A percentile compares a stretch with the other conserved stretches of the same genome.
Conservation (phyloP, 2,329 filamentous ascomycete species). For the Tolypocladium ovalisporum region DNA sequence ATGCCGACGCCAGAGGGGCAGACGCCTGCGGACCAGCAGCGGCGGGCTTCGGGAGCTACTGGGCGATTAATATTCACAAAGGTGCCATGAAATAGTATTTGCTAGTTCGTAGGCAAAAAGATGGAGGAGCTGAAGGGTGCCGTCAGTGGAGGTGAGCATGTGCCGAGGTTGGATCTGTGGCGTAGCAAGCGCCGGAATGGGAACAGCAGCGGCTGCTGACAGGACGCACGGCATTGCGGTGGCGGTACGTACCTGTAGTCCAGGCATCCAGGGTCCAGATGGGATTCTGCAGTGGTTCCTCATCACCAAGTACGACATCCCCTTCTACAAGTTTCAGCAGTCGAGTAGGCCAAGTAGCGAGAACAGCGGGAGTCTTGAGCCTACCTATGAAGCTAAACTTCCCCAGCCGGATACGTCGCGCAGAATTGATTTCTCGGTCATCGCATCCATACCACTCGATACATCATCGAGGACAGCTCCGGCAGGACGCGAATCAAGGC, state of each 20-base stretch:
- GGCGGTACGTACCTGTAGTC: not conserved
- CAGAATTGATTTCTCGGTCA: too few species aligned
- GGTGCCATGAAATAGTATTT: not conserved
- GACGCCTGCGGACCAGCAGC: not conserved
- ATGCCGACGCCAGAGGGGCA: not conserved
- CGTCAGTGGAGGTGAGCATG: not conserved
- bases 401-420: too few species aligned
- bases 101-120: not conserved
- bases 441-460: too few species aligned
- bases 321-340: too few species aligned
- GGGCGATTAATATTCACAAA: not conserved
- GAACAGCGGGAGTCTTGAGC: too few species aligned
- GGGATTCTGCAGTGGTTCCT: too few species aligned
- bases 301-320: too few species aligned
- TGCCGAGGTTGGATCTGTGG: not conserved
- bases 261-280: not conserved
- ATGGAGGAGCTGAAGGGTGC: not conserved
- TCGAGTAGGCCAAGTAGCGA: too few species aligned
- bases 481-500: too few species aligned
- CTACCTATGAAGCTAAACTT: too few species aligned
- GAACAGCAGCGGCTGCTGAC: not conserved
- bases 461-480: too few species aligned
- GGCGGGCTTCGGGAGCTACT: not conserved
- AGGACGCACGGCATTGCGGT: not conserved
- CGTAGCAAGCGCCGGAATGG: not conserved